Evolutionary conservation across 805 yeast genomes (phyloP), one percentile per base, ranked within the genome.

Genomic region (Naumovozyma baii): DNA sequence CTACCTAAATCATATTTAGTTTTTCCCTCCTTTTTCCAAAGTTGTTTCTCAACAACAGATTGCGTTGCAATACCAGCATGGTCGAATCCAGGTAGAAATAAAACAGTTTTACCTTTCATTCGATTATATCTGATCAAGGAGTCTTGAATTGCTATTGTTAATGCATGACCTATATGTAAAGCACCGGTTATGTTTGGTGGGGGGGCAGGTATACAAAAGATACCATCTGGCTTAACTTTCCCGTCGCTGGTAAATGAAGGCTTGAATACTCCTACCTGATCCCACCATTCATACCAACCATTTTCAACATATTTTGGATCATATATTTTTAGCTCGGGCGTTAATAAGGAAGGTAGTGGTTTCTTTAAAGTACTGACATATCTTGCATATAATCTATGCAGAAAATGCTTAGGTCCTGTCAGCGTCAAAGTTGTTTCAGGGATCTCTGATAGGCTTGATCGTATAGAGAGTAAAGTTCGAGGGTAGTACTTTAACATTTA

Each of bases 131-230:
- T 76, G 48, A 87, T 78, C 59, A 90, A 74, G 13, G 96, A 64
- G 61, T 90, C 98, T 69, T 90, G 97, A 55, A 90, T 80, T 20
- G 97, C 71, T 43, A 87, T 83, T 5, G 97, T 92, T 59, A 90
- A 73, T 16, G 96, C 97, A 63, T 92, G 97, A 50, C 98, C 98
- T 62, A 90, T 90, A 65, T 90, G 98, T 49, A 90, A 73, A 31
- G 96, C 96, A 65, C 98, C 97, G 31, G 98, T 90, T 47, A 92
- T 94, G 62, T 90, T 90, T 56, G 97, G 97, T 43, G 98, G 98
- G 20, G 97, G 97, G 10, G 95, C 90, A 20, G 96, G 96, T 52
- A 92, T 84, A 44, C 81, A 73, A 64, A 90, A 92, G 16, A 72
- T 59, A 47, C 96, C 97, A 53, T 76, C 85, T 25, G 88, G 81